Percentiles rank a stretch among this genome's conserved stretches.
These are phyloP conservation scores for Neoarthrinium moseri DNA, from an alignment of 2,329 filamentous ascomycete genomes.

Conservation along the genomic window DNA sequence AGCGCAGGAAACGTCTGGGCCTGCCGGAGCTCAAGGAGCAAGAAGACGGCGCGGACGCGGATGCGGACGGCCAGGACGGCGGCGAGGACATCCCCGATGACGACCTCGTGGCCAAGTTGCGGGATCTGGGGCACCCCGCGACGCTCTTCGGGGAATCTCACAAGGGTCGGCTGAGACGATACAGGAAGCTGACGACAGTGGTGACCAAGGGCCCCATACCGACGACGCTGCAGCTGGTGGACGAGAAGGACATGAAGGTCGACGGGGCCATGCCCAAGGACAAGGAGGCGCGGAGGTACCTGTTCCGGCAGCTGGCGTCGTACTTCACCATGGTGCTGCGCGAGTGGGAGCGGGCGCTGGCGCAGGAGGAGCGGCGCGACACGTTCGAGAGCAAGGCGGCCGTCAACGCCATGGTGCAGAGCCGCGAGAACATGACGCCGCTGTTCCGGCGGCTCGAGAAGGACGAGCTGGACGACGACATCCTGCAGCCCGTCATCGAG, in stretches of 20 bases:
- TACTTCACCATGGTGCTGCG: conserved; percentile 96
- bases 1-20: conserved; percentile 72
- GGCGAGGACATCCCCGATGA: conserved; percentile 69
- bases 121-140: conserved; percentile 70
- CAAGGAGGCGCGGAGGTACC: conserved; percentile 62
- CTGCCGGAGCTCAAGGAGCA: conserved; percentile 66
- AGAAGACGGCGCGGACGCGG: conserved; percentile 36
- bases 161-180: conserved; percentile 66
- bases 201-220: conserved; percentile 79
- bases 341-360: conserved; percentile 81
- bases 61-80: conserved; percentile 33
- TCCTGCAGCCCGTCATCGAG: conserved; percentile 81
- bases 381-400: conserved; percentile 81
- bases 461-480: conserved; percentile 72
- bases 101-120: conserved; percentile 66
- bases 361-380: conserved; percentile 58
- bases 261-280: conserved; percentile 61
- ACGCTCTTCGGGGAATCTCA: conserved; percentile 81
- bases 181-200: conserved; percentile 61
- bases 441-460: conserved; percentile 89
- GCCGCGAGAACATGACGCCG: conserved; percentile 82
- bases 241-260: conserved; percentile 83
- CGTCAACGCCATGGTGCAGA: conserved; percentile 81
- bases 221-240: conserved; percentile 75
- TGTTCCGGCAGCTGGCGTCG: conserved; percentile 85